Conservation (phyloP, 257 asterid genomes). For the Euphrasia confusa region DNA sequence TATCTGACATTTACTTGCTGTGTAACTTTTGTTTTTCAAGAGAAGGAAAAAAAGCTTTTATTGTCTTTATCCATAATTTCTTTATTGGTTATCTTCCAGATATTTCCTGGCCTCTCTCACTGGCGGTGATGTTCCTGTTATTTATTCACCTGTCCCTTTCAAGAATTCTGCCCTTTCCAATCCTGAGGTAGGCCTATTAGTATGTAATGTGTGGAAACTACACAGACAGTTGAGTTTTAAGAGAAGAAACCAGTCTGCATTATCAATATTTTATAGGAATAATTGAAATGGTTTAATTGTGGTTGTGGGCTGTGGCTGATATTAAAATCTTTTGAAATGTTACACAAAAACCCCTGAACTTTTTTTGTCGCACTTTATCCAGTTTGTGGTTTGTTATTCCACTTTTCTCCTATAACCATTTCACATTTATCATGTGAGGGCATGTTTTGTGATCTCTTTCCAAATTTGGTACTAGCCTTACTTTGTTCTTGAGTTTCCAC, state of each 20-base stretch:
- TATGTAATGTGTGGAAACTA: slow-evolving; percentile 14
- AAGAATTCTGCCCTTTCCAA: slow-evolving; percentile 73
- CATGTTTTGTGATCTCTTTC: no score
- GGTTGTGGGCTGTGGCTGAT: background rate
- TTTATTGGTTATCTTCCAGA: slow-evolving; percentile 43
- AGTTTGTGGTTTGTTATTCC: no score
- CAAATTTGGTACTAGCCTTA: no score
- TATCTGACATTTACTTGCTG: slow-evolving; percentile 10
- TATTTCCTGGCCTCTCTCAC: slow-evolving; percentile 50
- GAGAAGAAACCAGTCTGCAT: slow-evolving; percentile 4
- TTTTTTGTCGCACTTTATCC: no score
- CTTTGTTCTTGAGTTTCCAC: no score
- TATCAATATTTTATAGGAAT: background rate
- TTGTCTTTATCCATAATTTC: slow-evolving; percentile 16
- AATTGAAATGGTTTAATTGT: slow-evolving; percentile 14
- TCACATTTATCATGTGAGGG: no score
- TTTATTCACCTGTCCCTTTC: slow-evolving; percentile 81
- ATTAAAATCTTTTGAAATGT: slow-evolving; percentile 9
- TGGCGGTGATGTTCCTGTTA: slow-evolving; percentile 81
- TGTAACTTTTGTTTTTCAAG: slow-evolving; percentile 5
- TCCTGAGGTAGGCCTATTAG: slow-evolving; percentile 66
- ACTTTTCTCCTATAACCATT: no score
- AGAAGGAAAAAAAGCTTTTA: slow-evolving; percentile 9
- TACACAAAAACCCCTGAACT: no score
- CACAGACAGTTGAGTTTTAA: background rate